Base-by-base conservation (phyloP, 345 rosid genomes). In the Ceriops tagal region DNA sequence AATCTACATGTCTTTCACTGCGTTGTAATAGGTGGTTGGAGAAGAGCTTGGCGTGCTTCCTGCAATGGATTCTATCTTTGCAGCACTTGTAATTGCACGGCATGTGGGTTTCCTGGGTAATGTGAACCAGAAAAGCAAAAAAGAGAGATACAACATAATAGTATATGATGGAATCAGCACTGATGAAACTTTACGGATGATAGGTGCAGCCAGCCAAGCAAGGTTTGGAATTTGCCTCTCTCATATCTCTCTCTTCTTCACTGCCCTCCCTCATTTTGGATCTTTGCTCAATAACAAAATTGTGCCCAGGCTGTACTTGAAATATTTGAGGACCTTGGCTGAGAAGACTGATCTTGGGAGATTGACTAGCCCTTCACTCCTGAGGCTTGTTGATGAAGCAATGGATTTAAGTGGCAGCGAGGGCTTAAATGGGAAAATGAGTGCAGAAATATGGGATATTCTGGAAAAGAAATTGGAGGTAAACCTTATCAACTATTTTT, bases 11-110 rank as follows among this genome's bases (percentile, higher is more conserved):
- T 66, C 9, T 49, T 77, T 35, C 13, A 57, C 30, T 78, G 34
- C 9, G 32, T 31, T 67, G 67, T 79, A 64, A 72, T 82, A 93
- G 98, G 88, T 93, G 66, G 98, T 91, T 58, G 98, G 95, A 74
- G 92, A 91, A 87, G 98, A 93, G 86, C 90, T 93, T 37, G 96
- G 96, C 34, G 90, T 93, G 76, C 97, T 93, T 78, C 98, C 96
- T 62, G 97, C 97, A 75, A 91, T 93, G 93, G 98, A 91, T 72
- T 85, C 96, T 3, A 81, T 89, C 52, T 84, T 88, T 68, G 85
- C 93, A 35, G 81, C 76, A 70, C 77, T 88, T 32, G 86, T 76
- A 39, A 82, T 87, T 19, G 89, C 77, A 73, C 78, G 87, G 82
- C 84, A 82, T 70, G 81, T 82, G 30, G 84, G 90, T 55, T 84